These are phyloP conservation scores for Artemisia argyi DNA, from an alignment of 129 eudicot genomes.

Conservation along the genomic window DNA sequence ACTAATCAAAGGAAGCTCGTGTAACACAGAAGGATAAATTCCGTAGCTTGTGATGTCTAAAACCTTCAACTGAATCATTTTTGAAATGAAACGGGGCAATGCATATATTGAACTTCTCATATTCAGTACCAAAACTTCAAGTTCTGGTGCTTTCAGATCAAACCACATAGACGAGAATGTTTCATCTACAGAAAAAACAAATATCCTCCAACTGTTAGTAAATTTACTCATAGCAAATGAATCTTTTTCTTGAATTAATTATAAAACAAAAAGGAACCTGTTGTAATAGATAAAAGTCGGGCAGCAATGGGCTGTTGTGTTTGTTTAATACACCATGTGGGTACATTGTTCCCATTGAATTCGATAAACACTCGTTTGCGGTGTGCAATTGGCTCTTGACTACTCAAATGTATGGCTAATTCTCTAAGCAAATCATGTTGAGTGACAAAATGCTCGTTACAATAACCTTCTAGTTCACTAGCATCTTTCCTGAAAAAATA, in stretches of 20 bases:
- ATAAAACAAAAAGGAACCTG: slow-evolving; percentile 27
- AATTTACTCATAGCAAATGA: slow-evolving; percentile 14
- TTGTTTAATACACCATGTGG: slow-evolving; percentile 37
- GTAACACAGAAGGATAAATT: slow-evolving; percentile 20
- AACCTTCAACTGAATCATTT: slow-evolving; percentile 38
- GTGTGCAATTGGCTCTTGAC: slow-evolving; percentile 31
- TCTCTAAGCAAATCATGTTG: slow-evolving; percentile 61
- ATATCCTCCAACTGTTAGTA: slow-evolving; percentile 12
- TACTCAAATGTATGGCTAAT: slow-evolving; percentile 38
- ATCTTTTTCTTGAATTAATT: slow-evolving; percentile 3
- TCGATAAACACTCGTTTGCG: slow-evolving; percentile 39
- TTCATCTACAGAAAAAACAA: slow-evolving; percentile 37
- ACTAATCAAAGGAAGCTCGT: slow-evolving; percentile 12
- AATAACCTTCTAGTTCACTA: slow-evolving; percentile 41
- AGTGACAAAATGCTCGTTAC: slow-evolving; percentile 40
- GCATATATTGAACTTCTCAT: slow-evolving; percentile 21
- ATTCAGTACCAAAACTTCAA: slow-evolving; percentile 49
- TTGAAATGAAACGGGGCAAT: slow-evolving; percentile 38
- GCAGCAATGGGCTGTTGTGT: slow-evolving; percentile 26
- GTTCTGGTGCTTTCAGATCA: slow-evolving; percentile 42
- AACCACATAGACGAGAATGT: slow-evolving; percentile 40
- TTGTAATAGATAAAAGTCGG: slow-evolving; percentile 35
- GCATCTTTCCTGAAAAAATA: slow-evolving; percentile 37
- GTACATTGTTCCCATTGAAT: slow-evolving; percentile 36
- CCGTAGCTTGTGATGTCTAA: slow-evolving; percentile 50